Conservation (phyloP, 257 asterid species). For the Scutellaria galericulata region DNA sequence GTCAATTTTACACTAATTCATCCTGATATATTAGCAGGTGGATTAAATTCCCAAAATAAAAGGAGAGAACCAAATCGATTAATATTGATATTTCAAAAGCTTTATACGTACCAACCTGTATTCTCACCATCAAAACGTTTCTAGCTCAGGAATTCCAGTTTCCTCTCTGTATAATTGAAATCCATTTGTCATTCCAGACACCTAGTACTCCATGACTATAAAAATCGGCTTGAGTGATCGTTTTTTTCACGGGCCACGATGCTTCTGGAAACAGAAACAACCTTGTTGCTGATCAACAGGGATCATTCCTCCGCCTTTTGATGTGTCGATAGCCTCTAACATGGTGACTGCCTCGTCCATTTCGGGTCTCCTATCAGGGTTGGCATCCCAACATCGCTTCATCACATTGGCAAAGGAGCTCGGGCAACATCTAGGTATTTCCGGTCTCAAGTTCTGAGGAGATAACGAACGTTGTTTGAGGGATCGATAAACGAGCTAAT, state of each 20-base stretch:
- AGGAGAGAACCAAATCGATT: conserved; percentile 37
- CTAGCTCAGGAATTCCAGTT: conserved; percentile 37
- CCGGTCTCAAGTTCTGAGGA: conserved; percentile 73
- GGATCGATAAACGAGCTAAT: background rate
- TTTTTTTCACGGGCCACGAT: conserved; percentile 62
- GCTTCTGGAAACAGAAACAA: conserved; percentile 62
- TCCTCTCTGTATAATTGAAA: conserved; percentile 29
- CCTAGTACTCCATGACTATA: conserved; percentile 20
- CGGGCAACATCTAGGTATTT: conserved; percentile 81
- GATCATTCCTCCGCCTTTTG: conserved; percentile 85
- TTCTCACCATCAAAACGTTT: conserved; percentile 31
- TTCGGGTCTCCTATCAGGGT: conserved; percentile 71
- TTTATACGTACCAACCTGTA: conserved; percentile 27
- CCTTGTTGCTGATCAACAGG: conserved; percentile 68
- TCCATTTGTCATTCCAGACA: conserved; percentile 35
- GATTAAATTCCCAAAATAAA: background rate
- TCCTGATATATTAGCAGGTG: too few relatives aligned
- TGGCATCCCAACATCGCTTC: conserved; percentile 82
- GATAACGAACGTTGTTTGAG: background rate
- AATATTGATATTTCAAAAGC: conserved; percentile 36
- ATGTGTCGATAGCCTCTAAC: conserved; percentile 75
- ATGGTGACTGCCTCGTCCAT: conserved; percentile 76
- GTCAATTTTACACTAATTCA: too few relatives aligned
- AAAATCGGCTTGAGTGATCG: background rate
- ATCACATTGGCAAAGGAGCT: conserved; percentile 69